Evolutionary conservation across 2,329 filamentous ascomycete genomes (phyloP).

Genomic region (Xylariaceae sp.): DNA sequence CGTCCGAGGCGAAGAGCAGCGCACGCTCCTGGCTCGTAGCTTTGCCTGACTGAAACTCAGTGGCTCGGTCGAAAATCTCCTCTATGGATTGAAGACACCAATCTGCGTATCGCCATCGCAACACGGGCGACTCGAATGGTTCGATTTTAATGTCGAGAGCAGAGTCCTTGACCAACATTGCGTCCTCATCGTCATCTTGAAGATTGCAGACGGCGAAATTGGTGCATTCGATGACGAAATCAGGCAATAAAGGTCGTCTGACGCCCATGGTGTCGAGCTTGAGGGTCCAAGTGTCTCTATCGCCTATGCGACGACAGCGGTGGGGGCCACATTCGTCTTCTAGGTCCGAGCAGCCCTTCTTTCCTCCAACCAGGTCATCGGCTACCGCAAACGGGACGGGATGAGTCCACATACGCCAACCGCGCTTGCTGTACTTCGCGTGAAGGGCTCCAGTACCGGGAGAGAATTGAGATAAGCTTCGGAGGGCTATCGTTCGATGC

Average conservation of each 20-base stretch:
- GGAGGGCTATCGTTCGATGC: not conserved
- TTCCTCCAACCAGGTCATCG: not conserved
- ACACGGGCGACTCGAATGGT: not conserved
- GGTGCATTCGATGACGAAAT: not conserved
- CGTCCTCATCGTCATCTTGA: not conserved
- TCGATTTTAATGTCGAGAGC: too few relatives aligned
- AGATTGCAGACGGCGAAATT: not conserved
- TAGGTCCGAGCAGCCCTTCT: not conserved
- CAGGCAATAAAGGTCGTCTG: not conserved
- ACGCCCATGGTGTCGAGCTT: not conserved
- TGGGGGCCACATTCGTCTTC: too few relatives aligned
- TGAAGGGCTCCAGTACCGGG: not conserved
- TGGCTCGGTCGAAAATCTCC: not conserved
- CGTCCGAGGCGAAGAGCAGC: not conserved
- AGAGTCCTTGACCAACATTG: not conserved
- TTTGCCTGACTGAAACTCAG: not conserved
- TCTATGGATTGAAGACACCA: not conserved
- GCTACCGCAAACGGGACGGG: not conserved
- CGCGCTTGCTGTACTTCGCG: not conserved
- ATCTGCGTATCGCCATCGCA: not conserved
- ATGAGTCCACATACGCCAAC: not conserved
- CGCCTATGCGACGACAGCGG: not conserved
- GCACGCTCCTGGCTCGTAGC: not conserved
- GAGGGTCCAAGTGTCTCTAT: not conserved
- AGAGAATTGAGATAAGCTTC: not conserved